phyloP scores from a whole-genome alignment of 192 early-diverging fungal genomes.

The Entophlyctis helioformis region DNA sequence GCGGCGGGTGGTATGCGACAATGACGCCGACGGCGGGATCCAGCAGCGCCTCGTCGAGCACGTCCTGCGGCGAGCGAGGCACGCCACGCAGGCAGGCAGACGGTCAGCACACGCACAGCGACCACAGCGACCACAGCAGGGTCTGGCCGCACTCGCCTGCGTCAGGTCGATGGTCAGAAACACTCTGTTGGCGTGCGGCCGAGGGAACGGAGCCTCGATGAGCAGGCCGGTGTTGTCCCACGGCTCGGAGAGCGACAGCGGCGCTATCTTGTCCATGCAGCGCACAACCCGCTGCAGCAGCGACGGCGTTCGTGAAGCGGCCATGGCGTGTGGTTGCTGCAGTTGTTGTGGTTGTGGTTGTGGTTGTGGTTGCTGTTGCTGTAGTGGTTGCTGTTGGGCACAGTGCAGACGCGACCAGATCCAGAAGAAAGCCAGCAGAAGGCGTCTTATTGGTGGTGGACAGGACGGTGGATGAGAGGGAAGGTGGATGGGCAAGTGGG shows the following conservation, averaged over 20 bases:
- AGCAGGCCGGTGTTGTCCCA: conserved; percentile 94
- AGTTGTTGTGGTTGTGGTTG: too few relatives aligned
- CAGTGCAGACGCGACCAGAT: too few relatives aligned
- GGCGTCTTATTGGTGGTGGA: too few relatives aligned
- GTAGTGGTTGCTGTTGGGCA: too few relatives aligned
- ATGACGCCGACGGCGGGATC: conserved; percentile 69
- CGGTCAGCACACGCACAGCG: too few relatives aligned
- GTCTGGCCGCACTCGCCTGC: conserved; percentile 58
- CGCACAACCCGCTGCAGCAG: conserved; percentile 43
- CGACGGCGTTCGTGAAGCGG: conserved; percentile 12
- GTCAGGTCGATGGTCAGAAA: conserved; percentile 93
- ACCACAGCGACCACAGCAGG: too few relatives aligned
- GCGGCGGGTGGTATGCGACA: conserved; percentile 88
- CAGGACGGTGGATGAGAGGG: too few relatives aligned
- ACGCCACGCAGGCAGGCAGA: background rate
- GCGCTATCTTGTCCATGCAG: conserved; percentile 75
- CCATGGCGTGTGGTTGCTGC: too few relatives aligned
- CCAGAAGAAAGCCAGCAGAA: too few relatives aligned
- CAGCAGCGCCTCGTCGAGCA: conserved; percentile 70
- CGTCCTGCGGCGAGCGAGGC: conserved; percentile 26
- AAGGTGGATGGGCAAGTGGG: too few relatives aligned
- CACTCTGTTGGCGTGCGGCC: conserved; percentile 53
- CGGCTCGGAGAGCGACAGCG: conserved; percentile 64
- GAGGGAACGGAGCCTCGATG: conserved; percentile 73
- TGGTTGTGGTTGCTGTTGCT: too few relatives aligned